Base-by-base conservation (phyloP, 352 stramenopile species). In the Phytophthora ohioensis region DNA sequence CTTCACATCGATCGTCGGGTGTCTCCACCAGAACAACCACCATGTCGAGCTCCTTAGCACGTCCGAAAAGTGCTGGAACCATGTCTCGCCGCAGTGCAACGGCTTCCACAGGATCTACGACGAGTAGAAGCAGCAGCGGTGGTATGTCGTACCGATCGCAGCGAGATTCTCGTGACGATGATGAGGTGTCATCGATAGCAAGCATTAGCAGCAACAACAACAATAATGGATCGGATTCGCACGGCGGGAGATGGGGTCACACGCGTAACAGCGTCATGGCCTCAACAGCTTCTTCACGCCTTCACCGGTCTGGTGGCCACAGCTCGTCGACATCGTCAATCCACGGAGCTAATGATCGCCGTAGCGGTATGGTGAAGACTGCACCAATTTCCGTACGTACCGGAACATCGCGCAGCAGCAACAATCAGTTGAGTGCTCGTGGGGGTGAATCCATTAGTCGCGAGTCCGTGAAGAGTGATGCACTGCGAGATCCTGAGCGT, bases 211-310 rank as follows among this genome's bases (percentile, higher is more conserved):
- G 69, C 45, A 78, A 71, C 17, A 82, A 73, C 69, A 88, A 81
- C 53, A 83, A 83, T 31, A 68, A 78, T n/a, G 59, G 68, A 5
- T 73, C 30, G 4, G 55, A 73, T n/a, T 78, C 64, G 1, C 65
- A 75, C 15, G 59, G 64, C 9, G 80, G 83, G 15, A 85, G 84
- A 39, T 90, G 82, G 84, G 82, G 81, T 4, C 83, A 90, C 41
- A 42, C 76, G 17, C 80, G 81, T 12, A 53, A 65, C 0, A 64
- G 69, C 6, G 63, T 70, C 1, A 73, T 74, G 34, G 66, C 71
- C 10, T 69, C 69, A 0, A 69, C 69, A 30, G 48, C 72, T 48
- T 80, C 76, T 35, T 82, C 77, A 9, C 58, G 77, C 31, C 66
- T 78, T 17, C 75, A 85, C 55, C 74, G 64, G 17, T 82, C 53